A percentile compares a stretch with the other conserved stretches of the same genome.
phyloP scores from a whole-genome alignment of 352 stramenopile genomes.

The Pilasporangium apinafurcum region DNA sequence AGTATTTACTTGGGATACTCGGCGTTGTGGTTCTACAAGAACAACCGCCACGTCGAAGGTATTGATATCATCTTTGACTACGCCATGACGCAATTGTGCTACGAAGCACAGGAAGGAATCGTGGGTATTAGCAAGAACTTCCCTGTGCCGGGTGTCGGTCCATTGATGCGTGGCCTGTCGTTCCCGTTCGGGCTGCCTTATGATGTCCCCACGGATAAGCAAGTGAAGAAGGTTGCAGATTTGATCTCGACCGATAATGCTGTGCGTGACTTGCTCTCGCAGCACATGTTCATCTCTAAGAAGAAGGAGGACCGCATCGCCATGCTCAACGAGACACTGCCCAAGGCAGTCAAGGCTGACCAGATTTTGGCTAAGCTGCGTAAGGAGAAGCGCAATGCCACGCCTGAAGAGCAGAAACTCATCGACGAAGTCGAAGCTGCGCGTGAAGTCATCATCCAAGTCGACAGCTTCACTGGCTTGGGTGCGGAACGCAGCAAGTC shows the following conservation, averaged over 20 bases:
- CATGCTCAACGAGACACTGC: conserved; percentile 67
- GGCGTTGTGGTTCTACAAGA: conserved; percentile 95
- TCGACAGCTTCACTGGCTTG: conserved; percentile 89
- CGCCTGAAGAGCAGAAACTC: conserved; percentile 89
- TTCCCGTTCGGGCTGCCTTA: conserved; percentile 96
- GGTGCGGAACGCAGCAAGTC: conserved; percentile 74
- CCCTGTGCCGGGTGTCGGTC: conserved; percentile 88
- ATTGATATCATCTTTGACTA: conserved; percentile 96
- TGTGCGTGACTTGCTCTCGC: conserved; percentile 61
- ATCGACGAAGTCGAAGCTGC: conserved; percentile 95
- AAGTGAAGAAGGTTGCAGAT: conserved; percentile 64
- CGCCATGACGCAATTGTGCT: conserved; percentile 94
- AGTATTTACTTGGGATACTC: conserved; percentile 97
- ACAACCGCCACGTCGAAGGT: conserved; percentile 91
- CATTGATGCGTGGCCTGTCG: conserved; percentile 91
- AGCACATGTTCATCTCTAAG: conserved; percentile 75
- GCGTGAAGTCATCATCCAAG: conserved; percentile 96
- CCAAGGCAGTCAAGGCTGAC: conserved; percentile 90
- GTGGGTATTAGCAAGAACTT: conserved; percentile 96
- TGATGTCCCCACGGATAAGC: conserved; percentile 85
- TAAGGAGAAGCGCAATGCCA: conserved; percentile 93
- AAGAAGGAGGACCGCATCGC: conserved; percentile 59
- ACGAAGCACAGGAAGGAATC: conserved; percentile 94
- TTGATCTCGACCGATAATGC: conserved; percentile 68
- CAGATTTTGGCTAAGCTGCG: conserved; percentile 87